A percentile compares a stretch with the other conserved stretches of the same genome.
Evolutionary conservation across 2,329 filamentous ascomycete species (phyloP).

Genomic region (Aspergillus calidoustus): DNA sequence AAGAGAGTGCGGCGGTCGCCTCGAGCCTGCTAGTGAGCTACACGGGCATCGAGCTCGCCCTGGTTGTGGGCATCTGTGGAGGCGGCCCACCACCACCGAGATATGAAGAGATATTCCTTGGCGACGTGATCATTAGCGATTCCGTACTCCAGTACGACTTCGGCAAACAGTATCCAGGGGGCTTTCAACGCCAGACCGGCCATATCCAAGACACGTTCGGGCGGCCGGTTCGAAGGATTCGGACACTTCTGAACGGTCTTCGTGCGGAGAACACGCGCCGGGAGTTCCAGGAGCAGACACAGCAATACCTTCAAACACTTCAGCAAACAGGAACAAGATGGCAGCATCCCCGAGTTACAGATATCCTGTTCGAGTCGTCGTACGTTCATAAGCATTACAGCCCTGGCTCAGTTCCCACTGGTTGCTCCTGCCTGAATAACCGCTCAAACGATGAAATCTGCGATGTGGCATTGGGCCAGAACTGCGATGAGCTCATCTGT

Average conservation of each 20-base stretch:
- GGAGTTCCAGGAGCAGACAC: not conserved
- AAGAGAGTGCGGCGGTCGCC: not conserved
- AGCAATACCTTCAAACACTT: not conserved
- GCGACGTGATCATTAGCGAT: constrained; percentile 6
- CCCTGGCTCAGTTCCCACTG: not conserved
- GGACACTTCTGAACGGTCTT: not conserved
- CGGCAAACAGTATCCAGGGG: constrained; percentile 5
- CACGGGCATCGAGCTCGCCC: not conserved
- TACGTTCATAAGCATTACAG: constrained; percentile 1
- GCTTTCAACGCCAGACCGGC: constrained; percentile 2
- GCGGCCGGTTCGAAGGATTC: not conserved
- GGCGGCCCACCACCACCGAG: not conserved
- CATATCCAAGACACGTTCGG: not conserved
- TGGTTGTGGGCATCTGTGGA: constrained; percentile 8
- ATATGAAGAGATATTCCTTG: not conserved
- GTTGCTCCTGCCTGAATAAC: not conserved
- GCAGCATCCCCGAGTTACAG: not conserved
- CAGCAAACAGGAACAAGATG: not conserved
- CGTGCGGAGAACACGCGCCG: not conserved
- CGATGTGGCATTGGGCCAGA: not conserved
- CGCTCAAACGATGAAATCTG: not conserved
- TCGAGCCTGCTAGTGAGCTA: constrained; percentile 2
- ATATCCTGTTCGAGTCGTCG: not conserved
- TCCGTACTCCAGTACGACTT: constrained; percentile 9
- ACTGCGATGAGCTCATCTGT: constrained; percentile 16